Evolutionary conservation across 192 early-diverging fungal genomes (phyloP).

Genomic region (Geranomyces variabilis): DNA sequence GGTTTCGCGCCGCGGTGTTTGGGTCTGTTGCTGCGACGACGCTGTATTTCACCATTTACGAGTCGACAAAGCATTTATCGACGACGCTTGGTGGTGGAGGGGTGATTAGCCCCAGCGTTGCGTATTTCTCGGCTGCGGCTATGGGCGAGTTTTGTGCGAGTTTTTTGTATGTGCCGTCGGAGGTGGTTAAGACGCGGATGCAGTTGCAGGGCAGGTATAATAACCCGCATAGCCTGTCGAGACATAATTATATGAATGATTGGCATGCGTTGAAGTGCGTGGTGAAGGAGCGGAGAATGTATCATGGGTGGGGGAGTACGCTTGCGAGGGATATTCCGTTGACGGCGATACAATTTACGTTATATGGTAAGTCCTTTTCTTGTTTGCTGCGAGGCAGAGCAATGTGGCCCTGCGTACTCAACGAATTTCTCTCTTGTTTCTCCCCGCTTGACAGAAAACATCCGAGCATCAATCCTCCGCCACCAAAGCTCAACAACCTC

Average conservation of each 20-base stretch:
- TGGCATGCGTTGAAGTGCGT: conserved; percentile 59
- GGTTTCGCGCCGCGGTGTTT: conserved; percentile 35
- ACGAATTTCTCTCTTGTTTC: background rate
- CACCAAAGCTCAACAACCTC: background rate
- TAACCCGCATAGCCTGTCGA: conserved; percentile 72
- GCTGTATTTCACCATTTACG: conserved; percentile 47
- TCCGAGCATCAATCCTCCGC: conserved; percentile 11
- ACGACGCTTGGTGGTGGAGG: conserved; percentile 2
- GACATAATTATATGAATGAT: conserved; percentile 74
- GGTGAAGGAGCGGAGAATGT: conserved; percentile 28
- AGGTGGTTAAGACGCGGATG: conserved; percentile 84
- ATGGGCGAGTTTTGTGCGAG: conserved; percentile 37
- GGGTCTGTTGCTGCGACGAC: conserved; percentile 41
- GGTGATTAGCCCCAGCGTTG: conserved; percentile 7
- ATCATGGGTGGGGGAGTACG: conserved; percentile 48
- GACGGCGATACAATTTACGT: conserved; percentile 47
- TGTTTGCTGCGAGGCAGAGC: too few relatives aligned
- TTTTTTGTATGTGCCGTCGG: conserved; percentile 44
- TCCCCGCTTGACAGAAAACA: conserved; percentile 6
- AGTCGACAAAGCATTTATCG: conserved; percentile 36
- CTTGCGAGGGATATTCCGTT: conserved; percentile 46
- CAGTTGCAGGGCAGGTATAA: conserved; percentile 86
- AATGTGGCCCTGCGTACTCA: too few relatives aligned
- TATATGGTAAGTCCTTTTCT: conserved; percentile 35
- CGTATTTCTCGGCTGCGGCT: conserved; percentile 40